Evolutionary conservation across 805 yeast genomes (phyloP).

Genomic region (Pichia exigua): DNA sequence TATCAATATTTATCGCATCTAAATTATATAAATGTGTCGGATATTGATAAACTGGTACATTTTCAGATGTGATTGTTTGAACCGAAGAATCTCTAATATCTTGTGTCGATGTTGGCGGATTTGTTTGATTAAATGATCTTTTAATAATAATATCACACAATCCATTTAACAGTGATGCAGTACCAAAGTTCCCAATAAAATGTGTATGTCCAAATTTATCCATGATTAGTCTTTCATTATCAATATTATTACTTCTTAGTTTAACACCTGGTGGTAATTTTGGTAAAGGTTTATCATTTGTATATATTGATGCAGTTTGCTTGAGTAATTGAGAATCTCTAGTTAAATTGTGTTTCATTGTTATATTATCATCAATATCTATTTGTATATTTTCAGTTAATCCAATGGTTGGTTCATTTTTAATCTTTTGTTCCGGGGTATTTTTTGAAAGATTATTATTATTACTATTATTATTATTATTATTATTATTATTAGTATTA

Average conservation of each 20-base stretch:
- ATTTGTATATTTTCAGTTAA: background rate
- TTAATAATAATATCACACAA: slow-evolving; percentile 37
- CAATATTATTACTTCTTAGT: slow-evolving; percentile 17
- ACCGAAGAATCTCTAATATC: slow-evolving; percentile 28
- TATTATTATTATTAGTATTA: background rate
- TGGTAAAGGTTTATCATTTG: background rate
- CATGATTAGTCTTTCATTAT: slow-evolving; percentile 31
- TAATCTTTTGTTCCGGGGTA: background rate
- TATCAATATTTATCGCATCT: slow-evolving; percentile 25
- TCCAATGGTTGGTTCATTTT: background rate
- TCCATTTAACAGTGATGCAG: slow-evolving; percentile 36
- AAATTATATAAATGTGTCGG: slow-evolving; percentile 28
- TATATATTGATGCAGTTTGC: background rate
- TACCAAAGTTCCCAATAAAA: slow-evolving; percentile 40
- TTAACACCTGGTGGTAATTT: slow-evolving; percentile 18
- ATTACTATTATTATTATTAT: background rate
- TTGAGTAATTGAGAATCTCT: background rate
- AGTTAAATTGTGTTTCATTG: background rate
- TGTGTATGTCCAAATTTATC: slow-evolving; percentile 41
- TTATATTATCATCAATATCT: slow-evolving; percentile 1
- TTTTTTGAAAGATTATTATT: background rate
- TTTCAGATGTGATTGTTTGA: slow-evolving; percentile 29
- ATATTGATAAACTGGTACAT: slow-evolving; percentile 28
- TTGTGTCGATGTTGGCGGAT: slow-evolving; percentile 30
- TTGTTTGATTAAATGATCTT: slow-evolving; percentile 25